Evolutionary conservation across 306 rosid species (phyloP).

Genomic region (Oemleria cerasiformis): DNA sequence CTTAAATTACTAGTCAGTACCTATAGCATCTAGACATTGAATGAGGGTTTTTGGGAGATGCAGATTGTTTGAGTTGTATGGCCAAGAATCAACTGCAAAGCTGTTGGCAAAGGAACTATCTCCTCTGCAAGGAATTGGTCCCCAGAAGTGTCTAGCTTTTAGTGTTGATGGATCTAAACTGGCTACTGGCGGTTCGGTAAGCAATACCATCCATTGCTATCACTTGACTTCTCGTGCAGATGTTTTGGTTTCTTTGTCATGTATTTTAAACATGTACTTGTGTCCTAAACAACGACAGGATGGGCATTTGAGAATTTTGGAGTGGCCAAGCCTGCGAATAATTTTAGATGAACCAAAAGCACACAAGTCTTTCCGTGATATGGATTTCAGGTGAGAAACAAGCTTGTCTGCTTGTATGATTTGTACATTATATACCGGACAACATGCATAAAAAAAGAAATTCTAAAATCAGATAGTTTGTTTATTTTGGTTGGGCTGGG

Average conservation of each 20-base stretch:
- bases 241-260: neutral
- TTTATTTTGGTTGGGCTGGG: constrained; percentile 1
- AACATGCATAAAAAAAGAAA: neutral
- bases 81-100: constrained; percentile 47
- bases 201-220: constrained; percentile 25
- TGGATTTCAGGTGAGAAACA: constrained; percentile 78
- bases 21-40: neutral
- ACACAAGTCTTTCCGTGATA: constrained; percentile 74
- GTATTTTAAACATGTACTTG: constrained; percentile 13
- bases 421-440: neutral
- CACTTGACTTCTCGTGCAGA: constrained; percentile 3
- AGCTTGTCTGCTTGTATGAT: neutral
- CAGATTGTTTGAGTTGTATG: constrained; percentile 72
- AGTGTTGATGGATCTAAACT: constrained; percentile 91
- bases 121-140: constrained; percentile 54
- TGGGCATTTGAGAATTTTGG: constrained; percentile 82
- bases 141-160: constrained; percentile 70
- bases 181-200: constrained; percentile 86
- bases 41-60: constrained; percentile 11
- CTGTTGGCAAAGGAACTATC: constrained; percentile 59
- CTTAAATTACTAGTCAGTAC: neutral
- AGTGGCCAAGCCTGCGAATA: constrained; percentile 68
- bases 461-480: neutral
- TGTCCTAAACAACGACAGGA: constrained; percentile 45
- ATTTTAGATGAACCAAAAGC: constrained; percentile 88